These are phyloP conservation scores for Corymbia calophylla DNA, from an alignment of 441 rosid species.

Conservation along the genomic window DNA sequence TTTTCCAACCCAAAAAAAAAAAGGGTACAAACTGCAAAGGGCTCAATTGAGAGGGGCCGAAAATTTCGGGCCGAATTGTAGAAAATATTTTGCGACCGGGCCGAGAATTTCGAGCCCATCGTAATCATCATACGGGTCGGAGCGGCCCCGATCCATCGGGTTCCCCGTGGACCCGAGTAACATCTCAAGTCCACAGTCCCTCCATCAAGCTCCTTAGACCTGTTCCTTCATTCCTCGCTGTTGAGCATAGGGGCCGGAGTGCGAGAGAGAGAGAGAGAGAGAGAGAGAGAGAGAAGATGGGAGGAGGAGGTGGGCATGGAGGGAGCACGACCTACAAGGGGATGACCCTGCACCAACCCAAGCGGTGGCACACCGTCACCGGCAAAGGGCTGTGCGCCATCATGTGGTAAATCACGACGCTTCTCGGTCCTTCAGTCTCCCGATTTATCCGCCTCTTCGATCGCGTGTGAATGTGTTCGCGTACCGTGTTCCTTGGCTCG, in stretches of 20 bases:
- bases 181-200: neutral
- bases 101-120: neutral
- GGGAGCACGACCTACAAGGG: constrained; percentile 69
- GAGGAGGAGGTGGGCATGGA: constrained; percentile 51
- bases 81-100: neutral
- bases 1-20: too few species aligned
- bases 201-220: neutral
- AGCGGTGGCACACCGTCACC: constrained; percentile 84
- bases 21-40: neutral
- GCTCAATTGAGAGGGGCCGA: neutral
- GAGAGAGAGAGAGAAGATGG: neutral
- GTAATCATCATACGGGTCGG: neutral
- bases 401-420: constrained; percentile 58
- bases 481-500: neutral
- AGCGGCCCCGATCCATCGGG: neutral
- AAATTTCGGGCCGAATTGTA: neutral
- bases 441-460: neutral
- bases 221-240: neutral
- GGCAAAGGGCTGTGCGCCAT: constrained; percentile 93
- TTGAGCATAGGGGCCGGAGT: constrained; percentile 2
- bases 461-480: neutral
- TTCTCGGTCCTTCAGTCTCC: neutral
- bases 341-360: constrained; percentile 68
- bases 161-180: neutral
- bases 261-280: constrained; percentile 38